Percentiles rank a stretch among this genome's conserved stretches.
Conservation (phyloP, 129 eudicot species). For the Lactuca saligna region DNA sequence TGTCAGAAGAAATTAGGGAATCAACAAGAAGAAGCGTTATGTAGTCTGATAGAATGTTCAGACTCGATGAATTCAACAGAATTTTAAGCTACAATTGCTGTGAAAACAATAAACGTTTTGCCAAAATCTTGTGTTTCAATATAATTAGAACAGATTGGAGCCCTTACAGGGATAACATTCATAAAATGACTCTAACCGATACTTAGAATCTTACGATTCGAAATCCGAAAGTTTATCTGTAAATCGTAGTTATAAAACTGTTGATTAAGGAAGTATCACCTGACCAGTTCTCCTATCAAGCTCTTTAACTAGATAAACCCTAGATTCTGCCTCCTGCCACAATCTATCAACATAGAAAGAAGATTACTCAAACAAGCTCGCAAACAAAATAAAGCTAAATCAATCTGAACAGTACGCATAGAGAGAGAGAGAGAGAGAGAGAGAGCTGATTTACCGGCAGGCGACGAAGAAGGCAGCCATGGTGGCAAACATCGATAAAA, state of each 20-base stretch:
- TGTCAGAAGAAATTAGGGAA: background rate
- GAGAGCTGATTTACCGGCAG: constrained; percentile 41
- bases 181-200: background rate
- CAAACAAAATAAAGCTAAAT: constrained; percentile 15
- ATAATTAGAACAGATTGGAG: background rate
- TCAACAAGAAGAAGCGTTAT: background rate
- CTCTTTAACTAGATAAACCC: constrained; percentile 64
- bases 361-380: background rate
- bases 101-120: background rate
- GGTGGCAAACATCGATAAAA: constrained; percentile 84
- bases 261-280: constrained; percentile 33
- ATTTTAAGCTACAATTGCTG: background rate
- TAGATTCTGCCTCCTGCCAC: constrained; percentile 85
- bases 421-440: background rate
- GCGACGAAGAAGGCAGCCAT: constrained; percentile 78
- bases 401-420: background rate
- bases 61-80: constrained; percentile 12
- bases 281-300: constrained; percentile 75
- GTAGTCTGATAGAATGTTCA: background rate
- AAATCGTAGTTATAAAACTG: background rate
- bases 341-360: constrained; percentile 38
- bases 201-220: background rate
- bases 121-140: constrained; percentile 6
- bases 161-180: background rate
- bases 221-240: background rate